A percentile compares a stretch with the other conserved stretches of the same genome.
Conservation (phyloP, 2,329 filamentous ascomycete genomes). For the Trichoderma simmonsii region DNA sequence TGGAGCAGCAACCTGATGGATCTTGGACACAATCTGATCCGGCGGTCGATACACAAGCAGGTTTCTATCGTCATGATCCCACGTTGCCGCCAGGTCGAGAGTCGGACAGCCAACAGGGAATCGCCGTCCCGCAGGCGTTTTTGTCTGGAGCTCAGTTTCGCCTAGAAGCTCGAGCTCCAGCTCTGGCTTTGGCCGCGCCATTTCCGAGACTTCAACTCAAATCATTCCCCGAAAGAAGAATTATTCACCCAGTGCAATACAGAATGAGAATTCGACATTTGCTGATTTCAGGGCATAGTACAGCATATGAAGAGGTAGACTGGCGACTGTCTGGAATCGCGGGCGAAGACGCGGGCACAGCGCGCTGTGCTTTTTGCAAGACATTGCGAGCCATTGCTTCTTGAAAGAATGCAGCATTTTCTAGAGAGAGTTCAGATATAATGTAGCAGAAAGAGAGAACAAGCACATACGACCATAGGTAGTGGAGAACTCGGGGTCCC, state of each 20-base stretch:
- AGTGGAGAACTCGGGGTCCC: too few relatives aligned
- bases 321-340: not conserved
- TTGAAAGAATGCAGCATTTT: not conserved
- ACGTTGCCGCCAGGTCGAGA: slow-evolving; percentile 76
- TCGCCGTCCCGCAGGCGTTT: slow-evolving; percentile 45
- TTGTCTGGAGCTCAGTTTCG: slow-evolving; percentile 56
- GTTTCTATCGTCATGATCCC: slow-evolving; percentile 62
- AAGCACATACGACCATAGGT: too few relatives aligned
- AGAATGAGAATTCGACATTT: not conserved
- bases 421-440: not conserved
- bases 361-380: not conserved
- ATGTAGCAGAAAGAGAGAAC: accelerated
- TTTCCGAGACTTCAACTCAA: slow-evolving; percentile 18
- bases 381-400: not conserved
- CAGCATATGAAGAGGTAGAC: not conserved
- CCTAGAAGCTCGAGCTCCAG: slow-evolving; percentile 46
- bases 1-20: slow-evolving; percentile 42
- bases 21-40: slow-evolving; percentile 61
- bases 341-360: not conserved
- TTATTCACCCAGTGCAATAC: too few relatives aligned
- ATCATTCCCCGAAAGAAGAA: not conserved
- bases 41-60: slow-evolving; percentile 76
- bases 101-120: slow-evolving; percentile 76
- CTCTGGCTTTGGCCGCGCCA: slow-evolving; percentile 24
- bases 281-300: not conserved